A percentile compares a stretch with the other conserved stretches of the same genome.
Conservation (phyloP, 306 rosid species). For the Dalbergia cultrata region DNA sequence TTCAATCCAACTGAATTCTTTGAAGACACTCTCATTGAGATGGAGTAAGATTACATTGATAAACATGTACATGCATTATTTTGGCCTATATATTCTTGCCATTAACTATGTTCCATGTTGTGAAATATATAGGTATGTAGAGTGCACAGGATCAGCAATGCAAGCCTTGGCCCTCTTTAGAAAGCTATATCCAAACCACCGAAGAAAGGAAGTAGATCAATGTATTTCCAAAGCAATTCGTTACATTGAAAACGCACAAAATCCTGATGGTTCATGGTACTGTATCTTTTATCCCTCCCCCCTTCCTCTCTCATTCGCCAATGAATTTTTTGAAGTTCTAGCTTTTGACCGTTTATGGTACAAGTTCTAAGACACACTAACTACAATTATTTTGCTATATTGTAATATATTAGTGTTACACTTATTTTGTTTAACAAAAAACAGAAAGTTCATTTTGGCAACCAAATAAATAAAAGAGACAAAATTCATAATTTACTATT, state of each 20-base stretch:
- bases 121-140: conserved; percentile 54
- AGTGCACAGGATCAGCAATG: conserved; percentile 74
- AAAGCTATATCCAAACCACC: conserved; percentile 66
- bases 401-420: too few relatives aligned
- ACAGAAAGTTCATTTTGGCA: too few relatives aligned
- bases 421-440: too few relatives aligned
- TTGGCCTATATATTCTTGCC: background rate
- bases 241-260: conserved; percentile 61
- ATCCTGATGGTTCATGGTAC: conserved; percentile 82
- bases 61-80: background rate
- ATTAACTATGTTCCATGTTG: conserved; percentile 14
- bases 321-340: background rate
- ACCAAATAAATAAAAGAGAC: too few relatives aligned
- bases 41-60: conserved; percentile 56
- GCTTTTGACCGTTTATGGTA: background rate
- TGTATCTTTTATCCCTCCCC: background rate
- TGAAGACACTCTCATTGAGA: conserved; percentile 65
- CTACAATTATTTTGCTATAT: too few relatives aligned
- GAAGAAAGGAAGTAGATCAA: conserved; percentile 65
- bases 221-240: conserved; percentile 56
- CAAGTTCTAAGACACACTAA: too few relatives aligned
- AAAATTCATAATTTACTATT: background rate
- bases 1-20: conserved; percentile 70
- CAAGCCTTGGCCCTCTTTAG: conserved; percentile 61
- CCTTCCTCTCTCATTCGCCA: too few relatives aligned